phyloP scores from a whole-genome alignment of 2,329 filamentous ascomycete genomes.

The Botrytis fabae region DNA sequence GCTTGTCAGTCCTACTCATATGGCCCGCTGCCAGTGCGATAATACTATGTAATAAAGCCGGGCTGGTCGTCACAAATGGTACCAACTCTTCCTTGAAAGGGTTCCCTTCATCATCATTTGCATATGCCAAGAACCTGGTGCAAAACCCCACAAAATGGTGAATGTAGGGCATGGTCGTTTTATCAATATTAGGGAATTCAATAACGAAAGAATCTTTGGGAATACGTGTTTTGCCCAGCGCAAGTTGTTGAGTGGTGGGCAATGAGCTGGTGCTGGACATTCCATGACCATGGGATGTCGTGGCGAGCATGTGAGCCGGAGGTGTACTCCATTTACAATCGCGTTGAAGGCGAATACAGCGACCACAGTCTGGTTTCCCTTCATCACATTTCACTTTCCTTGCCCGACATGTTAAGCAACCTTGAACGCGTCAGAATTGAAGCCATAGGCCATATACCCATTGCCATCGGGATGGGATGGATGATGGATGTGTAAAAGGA shows the following conservation, averaged over 20 bases:
- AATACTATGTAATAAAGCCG: conserved; percentile 39
- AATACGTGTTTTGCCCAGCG: conserved; percentile 17
- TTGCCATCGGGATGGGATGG: neutral
- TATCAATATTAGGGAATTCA: conserved; percentile 37
- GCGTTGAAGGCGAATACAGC: conserved; percentile 36
- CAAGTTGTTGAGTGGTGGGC: conserved; percentile 22
- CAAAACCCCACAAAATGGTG: conserved; percentile 40
- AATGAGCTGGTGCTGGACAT: conserved; percentile 9
- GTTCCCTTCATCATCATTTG: conserved; percentile 39
- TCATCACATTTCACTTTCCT: conserved; percentile 73
- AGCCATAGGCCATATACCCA: neutral
- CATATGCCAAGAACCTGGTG: conserved; percentile 37
- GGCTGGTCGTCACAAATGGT: conserved; percentile 34
- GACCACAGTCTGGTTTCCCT: conserved; percentile 61
- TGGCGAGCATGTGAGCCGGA: conserved; percentile 20
- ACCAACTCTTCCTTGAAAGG: conserved; percentile 38
- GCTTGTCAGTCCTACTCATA: conserved; percentile 34
- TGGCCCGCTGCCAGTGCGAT: conserved; percentile 39
- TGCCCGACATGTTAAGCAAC: conserved; percentile 66
- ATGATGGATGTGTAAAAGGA: neutral
- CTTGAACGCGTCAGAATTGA: conserved; percentile 36
- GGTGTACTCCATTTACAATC: conserved; percentile 36
- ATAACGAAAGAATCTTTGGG: conserved; percentile 37
- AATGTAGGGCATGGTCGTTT: conserved; percentile 36
- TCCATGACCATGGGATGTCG: conserved; percentile 21